Base-by-base conservation (phyloP, 257 asterid species). In the Forsythia viridissima region DNA sequence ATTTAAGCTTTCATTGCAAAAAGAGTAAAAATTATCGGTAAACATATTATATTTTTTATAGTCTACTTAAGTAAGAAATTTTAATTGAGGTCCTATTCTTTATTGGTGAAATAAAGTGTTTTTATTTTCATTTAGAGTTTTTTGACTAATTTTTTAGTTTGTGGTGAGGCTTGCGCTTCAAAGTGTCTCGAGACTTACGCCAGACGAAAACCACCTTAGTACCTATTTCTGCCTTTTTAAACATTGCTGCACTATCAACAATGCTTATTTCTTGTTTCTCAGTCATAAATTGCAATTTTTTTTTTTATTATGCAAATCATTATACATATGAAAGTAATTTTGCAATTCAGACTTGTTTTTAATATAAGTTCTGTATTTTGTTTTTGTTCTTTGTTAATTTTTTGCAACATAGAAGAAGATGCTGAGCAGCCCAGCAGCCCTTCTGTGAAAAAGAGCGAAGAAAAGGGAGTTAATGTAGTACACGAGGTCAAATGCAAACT, bases 401-500 rank as follows among this genome's bases (percentile, higher is more conserved):
- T 73, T 78, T 86, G 83, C 71, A 77, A 79, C 74, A 77, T 89
- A 93, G 98, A 93, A 84, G 98, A 88, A 48, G 97, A 87, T 24
- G 85, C 80, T 9, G 97, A 93, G 90, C 94, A 88, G 88, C 97
- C 99, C 24, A 77, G 97, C 89, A 96, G 98, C 77, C 98, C 98
- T 72, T 93, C 99, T 51, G 91, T 96, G 83, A 90, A 90, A 86
- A 96, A 87, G 84, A 83, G 85, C 57, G 97, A 90, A 84, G 99
- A 96, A 79, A 83, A 88, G 82, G 99, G 98, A 73, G 79, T 93
- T 61, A 59, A 72, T 71, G 86, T 88, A 12, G 94, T 96, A 66
- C 97, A 93, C 79, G 98, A 96, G 88, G 97, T 93, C 84, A 93
- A 90, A 88, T 96, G 99, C 86, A 93, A 92, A 84, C 94, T 96